Evolutionary conservation across 352 stramenopile species (phyloP), one percentile per base, ranked within the genome.

Genomic region (Phytopythium oedochilum): DNA sequence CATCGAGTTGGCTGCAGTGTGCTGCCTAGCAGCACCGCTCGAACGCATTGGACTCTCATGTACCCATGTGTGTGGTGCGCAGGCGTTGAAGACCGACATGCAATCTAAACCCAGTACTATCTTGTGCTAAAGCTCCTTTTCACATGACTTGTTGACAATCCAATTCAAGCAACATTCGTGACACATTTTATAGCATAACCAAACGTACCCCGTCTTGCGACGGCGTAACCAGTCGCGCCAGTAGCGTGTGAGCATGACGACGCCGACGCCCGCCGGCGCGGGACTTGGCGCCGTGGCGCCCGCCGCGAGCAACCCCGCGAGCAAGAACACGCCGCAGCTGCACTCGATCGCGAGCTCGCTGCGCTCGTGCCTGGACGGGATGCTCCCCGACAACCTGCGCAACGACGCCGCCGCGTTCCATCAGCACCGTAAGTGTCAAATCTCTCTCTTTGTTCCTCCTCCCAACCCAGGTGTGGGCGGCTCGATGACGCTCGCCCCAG

Each of bases 281-380:
- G 53, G 28, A 14, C 32, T 46, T 17, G 40, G 45, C n/a, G 49
- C 55, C 12, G 20, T 46, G 28, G 15, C 43, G 1, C 45, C 46
- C 26, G 18, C 51, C 7, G 29, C 52, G 1, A 63, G 25, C n/a
- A n/a, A n/a, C 22, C 59, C 55, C 18, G 28, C 62, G 15, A 70
- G 59, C 54, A 92, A 92, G 64, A 92, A 75, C 65, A 81, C 81
- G 22, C 85, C 85, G 50, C 82, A 89, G 20, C 57, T 94, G 38
- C 82, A 92, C 70, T 89, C 82, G 14, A 82, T 94, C 11, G 80
- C 83, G 50, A 92, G 68, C 57, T 92, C 82, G 23, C 63, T 94
- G 60, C 82, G 83, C 53, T 89, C 83, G 34, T 92, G 82, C 51
- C 66, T 94, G 34, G 85, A 94, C 49, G 83, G 83, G 22, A 94